Base-by-base conservation (phyloP, 805 yeast genomes). In the Deakozyma indianensis region DNA sequence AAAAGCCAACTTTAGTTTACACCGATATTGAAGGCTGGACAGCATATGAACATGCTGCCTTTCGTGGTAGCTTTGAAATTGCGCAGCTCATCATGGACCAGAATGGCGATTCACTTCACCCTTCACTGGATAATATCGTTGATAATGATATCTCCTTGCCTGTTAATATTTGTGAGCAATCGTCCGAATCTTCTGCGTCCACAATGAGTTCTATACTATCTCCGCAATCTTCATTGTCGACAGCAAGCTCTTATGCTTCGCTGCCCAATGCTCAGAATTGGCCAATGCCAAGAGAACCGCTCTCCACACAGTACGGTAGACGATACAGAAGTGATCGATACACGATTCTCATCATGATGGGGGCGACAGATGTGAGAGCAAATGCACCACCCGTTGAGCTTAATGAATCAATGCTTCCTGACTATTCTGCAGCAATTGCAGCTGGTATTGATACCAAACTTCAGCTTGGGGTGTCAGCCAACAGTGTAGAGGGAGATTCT, bases 31-130 rank as follows among this genome's bases (percentile, higher is more conserved):
- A 86, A 45, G 94, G 94, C 0, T 84, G 94, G 94, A 75, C 83
- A 20, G 94, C 94, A 23, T 74, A 83, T 77, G 95, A 84, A 54
- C 95, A 84, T 61, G 94, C 94, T 0, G 76, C 81, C 43, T 65
- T 84, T 41, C 72, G 94, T 56, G 95, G 95, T 3, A 87, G 83
- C 59, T 65, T 84, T 50, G 68, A 67, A 3, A 74, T 82, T 35
- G 78, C 88, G 2, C 74, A 74, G 45, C 51, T 74, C 55, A 62
- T 84, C 48, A 51, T 32, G 38, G 38, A 7, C 5, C 11, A 32
- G 5, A 9, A 7, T 32, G 38, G 18, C 16, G 7, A 14, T 14
- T 14, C 28, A 14, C 16, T n/a, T 5, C 38, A 32, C 18, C 38
- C 38, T 11, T 11, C 38, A 11, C 18, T 32, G 16, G 38, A 32